phyloP scores from a whole-genome alignment of 805 yeast species.

The Priceomyces haplophilus region DNA sequence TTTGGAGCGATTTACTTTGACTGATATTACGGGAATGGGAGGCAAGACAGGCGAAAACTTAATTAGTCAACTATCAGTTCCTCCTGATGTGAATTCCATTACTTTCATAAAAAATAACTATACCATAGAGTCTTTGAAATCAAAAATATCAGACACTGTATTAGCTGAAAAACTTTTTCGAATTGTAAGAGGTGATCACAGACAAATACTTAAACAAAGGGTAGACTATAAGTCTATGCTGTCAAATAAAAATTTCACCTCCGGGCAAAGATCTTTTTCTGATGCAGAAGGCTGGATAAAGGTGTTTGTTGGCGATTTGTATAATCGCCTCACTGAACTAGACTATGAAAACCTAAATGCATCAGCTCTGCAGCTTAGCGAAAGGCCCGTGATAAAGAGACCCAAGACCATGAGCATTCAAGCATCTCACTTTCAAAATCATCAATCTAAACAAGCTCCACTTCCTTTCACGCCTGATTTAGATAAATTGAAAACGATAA shows the following conservation, averaged over 20 bases:
- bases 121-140: constrained; percentile 22
- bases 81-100: constrained; percentile 43
- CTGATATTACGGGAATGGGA: constrained; percentile 87
- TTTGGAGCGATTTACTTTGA: constrained; percentile 56
- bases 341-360: constrained; percentile 57
- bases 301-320: constrained; percentile 78
- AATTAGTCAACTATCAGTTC: constrained; percentile 47
- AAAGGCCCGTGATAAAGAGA: constrained; percentile 33
- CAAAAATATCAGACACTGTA: constrained; percentile 39
- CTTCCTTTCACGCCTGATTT: constrained; percentile 35
- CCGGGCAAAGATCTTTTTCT: constrained; percentile 45
- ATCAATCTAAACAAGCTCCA: constrained; percentile 42
- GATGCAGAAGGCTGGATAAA: constrained; percentile 77
- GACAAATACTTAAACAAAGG: constrained; percentile 53
- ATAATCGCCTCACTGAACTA: constrained; percentile 65
- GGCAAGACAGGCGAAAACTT: constrained; percentile 78
- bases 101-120: constrained; percentile 50
- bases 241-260: constrained; percentile 76
- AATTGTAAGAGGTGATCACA: constrained; percentile 61
- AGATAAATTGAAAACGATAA: constrained; percentile 29
- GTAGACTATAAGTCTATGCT: constrained; percentile 81
- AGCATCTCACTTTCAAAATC: constrained; percentile 18
- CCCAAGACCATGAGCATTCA: constrained; percentile 56
- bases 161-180: constrained; percentile 56
- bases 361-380: constrained; percentile 20